A percentile compares a stretch with the other conserved stretches of the same genome.
Conservation (phyloP, 371 early-diverging fungal species). For the Haplosporangium sp. region DNA sequence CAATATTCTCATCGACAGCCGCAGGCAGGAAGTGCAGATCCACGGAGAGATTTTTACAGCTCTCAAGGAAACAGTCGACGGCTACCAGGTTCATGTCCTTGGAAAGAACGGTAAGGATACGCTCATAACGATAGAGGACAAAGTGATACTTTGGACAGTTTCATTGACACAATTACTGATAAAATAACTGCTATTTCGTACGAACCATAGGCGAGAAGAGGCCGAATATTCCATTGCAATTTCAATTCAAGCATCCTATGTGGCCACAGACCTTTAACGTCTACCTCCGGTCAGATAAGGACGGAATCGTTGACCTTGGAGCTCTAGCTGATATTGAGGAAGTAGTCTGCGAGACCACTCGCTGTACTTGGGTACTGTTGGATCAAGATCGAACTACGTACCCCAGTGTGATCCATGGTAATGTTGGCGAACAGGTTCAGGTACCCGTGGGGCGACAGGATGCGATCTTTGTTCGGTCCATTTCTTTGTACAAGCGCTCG, state of each 20-base stretch:
- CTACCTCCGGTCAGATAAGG: slow-evolving; percentile 56
- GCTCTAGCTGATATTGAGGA: slow-evolving; percentile 37
- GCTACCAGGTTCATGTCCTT: slow-evolving; percentile 56
- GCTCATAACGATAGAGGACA: neutral
- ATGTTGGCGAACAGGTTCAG: slow-evolving; percentile 46
- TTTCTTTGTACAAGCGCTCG: slow-evolving; percentile 34
- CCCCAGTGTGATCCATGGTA: slow-evolving; percentile 37
- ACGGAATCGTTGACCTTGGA: slow-evolving; percentile 61
- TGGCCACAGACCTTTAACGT: slow-evolving; percentile 6
- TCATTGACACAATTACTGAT: neutral
- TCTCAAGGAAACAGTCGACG: slow-evolving; percentile 32
- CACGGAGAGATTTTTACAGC: slow-evolving; percentile 45
- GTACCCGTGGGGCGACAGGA: slow-evolving; percentile 35
- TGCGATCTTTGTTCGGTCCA: slow-evolving; percentile 8
- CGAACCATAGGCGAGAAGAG: slow-evolving; percentile 54
- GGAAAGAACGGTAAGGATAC: slow-evolving; percentile 63
- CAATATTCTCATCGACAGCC: neutral
- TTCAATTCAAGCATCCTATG: slow-evolving; percentile 55
- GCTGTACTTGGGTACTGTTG: slow-evolving; percentile 18
- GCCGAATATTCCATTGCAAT: slow-evolving; percentile 41
- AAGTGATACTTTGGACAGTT: neutral
- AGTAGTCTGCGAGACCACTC: slow-evolving; percentile 8
- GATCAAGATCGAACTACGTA: neutral
- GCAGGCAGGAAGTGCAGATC: slow-evolving; percentile 21
- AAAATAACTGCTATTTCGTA: neutral